Evolutionary conservation across 139 green algal genomes (phyloP), one percentile per base, ranked within the genome.

Genomic region (Zygnema cylindricum): DNA sequence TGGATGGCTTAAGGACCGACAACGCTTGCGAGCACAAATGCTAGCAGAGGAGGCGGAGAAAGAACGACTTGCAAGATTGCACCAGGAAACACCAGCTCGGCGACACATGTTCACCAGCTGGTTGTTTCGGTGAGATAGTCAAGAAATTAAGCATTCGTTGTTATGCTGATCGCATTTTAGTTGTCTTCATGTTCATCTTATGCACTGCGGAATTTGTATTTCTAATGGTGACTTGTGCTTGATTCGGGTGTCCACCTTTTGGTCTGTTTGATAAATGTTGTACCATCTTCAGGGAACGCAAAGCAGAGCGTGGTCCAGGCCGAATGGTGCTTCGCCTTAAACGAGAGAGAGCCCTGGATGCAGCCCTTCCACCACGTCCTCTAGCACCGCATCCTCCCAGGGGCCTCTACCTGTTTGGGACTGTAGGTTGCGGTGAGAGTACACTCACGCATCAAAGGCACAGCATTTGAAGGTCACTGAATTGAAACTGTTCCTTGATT

Each of bases 321-420:
- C 35, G 69, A 32, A 69, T 36, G 77, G 84, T 85, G 69, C 42
- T 30, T 33, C 49, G 55, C 2, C 41, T 89, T 16, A 86, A 86
- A 23, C 32, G 69, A 36, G 84, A 89, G 7, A 84, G 83, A 35
- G 69, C 69, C 16, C 69, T 89, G 1, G 69, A 89, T 25, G 69
- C 21, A 49, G 38, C 41, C 21, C 81, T 89, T 43, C 39, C 32
- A 1, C 1, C 85, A 2, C 41, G 32, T 55, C 85, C 85, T 41
- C 43, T 43, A 2, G 38, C 85, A 7, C 85, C 85, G 21, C 32
- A n/a, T 32, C 33, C 75, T 25, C 85, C 85, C 21, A 22, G 33
- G 40, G 85, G 85, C 36, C 16, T 89, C 23, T 89, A 89, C 42
- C 41, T 89, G 35, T 43, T 86, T 76, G 82, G 82, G 22, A 43